Evolutionary conservation across 2,329 filamentous ascomycete genomes (phyloP).

Genomic region (Cladosporium sp.): DNA sequence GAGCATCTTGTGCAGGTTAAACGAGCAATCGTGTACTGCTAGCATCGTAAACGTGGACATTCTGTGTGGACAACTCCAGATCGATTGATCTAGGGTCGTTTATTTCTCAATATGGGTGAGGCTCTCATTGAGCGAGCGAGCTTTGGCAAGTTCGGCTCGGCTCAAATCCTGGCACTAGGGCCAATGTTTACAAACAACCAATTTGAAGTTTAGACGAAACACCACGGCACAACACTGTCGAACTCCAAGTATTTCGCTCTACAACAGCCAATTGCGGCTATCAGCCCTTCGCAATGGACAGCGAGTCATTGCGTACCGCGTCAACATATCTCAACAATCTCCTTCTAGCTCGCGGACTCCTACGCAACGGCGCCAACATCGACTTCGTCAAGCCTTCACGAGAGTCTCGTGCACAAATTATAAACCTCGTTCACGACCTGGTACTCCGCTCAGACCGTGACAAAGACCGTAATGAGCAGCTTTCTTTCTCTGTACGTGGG

Average conservation of each 20-base stretch:
- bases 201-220: not conserved
- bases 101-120: too few species aligned
- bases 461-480: conserved; percentile 78
- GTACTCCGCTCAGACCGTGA: conserved; percentile 90
- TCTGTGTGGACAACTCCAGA: too few species aligned
- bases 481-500: conserved; percentile 72
- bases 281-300: conserved; percentile 33
- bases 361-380: conserved; percentile 65
- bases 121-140: too few species aligned
- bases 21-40: too few species aligned
- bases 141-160: too few species aligned
- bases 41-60: too few species aligned
- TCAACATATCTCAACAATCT: conserved; percentile 64
- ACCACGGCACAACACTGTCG: not conserved
- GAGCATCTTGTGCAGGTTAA: too few species aligned
- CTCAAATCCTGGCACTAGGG: too few species aligned
- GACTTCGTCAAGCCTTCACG: conserved; percentile 70
- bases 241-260: conserved; percentile 13
- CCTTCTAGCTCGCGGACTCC: conserved; percentile 58
- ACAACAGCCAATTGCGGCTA: not conserved
- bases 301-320: conserved; percentile 55
- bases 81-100: too few species aligned
- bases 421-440: conserved; percentile 90
- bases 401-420: conserved; percentile 77
- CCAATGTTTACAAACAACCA: not conserved